Evolutionary conservation across 73 alveolate genomes (phyloP).

Genomic region (Urostyla sp.): DNA sequence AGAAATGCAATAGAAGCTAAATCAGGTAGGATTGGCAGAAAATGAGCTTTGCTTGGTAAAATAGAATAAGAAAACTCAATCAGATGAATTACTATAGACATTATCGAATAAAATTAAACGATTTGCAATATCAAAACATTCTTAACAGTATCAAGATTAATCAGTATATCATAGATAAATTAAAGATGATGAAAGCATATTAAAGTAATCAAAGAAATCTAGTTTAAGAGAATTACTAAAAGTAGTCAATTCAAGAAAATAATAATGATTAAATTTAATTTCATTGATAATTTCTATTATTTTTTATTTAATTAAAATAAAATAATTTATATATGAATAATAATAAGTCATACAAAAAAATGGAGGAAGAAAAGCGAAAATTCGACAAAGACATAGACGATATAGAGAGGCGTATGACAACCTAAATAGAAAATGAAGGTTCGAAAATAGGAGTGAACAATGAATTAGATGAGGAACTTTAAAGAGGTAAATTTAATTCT

Average conservation of each 20-base stretch:
- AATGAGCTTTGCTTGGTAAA: too few species aligned
- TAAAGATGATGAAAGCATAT: too few species aligned
- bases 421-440: background rate
- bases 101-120: too few species aligned
- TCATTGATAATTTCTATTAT: background rate
- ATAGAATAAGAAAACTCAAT: too few species aligned
- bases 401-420: background rate
- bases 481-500: background rate
- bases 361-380: constrained; percentile 43
- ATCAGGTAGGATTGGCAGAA: too few species aligned
- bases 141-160: too few species aligned
- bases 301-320: background rate
- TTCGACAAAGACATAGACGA: constrained; percentile 16
- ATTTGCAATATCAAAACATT: too few species aligned
- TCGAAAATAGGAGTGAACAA: constrained; percentile 1
- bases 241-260: background rate
- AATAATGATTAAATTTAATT: background rate
- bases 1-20: too few species aligned
- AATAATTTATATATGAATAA: constrained; percentile 7
- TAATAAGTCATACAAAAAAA: constrained; percentile 11
- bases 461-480: constrained; percentile 31
- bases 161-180: too few species aligned
- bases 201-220: too few species aligned
- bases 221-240: too few species aligned
- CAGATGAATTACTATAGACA: too few species aligned